Conservation (phyloP, 2,329 filamentous ascomycete genomes). For the Cucurbitaria berberidis region DNA sequence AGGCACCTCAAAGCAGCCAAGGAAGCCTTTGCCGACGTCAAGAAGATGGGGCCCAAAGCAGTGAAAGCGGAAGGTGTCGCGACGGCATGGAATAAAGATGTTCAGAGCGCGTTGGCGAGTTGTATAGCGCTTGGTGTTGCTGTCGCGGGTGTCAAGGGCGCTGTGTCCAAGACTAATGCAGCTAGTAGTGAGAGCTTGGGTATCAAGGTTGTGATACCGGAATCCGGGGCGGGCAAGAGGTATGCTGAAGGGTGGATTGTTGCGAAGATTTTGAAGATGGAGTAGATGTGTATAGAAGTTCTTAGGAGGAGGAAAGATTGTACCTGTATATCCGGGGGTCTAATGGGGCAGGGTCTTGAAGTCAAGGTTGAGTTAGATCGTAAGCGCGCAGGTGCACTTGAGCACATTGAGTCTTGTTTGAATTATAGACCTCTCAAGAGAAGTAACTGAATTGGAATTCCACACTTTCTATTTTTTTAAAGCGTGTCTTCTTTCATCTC, state of each 20-base stretch:
- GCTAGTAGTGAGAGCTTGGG: constrained; percentile 13
- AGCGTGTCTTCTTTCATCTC: too few species aligned
- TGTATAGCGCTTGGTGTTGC: constrained; percentile 44
- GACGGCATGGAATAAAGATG: constrained; percentile 46
- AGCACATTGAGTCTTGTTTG: too few species aligned
- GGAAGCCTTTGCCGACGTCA: constrained; percentile 43
- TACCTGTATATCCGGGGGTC: neutral
- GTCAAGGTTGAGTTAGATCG: too few species aligned
- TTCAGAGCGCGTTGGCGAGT: constrained; percentile 37
- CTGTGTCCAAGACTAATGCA: constrained; percentile 11
- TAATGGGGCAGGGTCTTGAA: too few species aligned
- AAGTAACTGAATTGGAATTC: too few species aligned
- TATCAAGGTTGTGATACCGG: constrained; percentile 47
- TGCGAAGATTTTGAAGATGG: constrained; percentile 46
- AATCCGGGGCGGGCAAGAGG: constrained; percentile 46
- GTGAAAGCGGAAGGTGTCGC: constrained; percentile 47
- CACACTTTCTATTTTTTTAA: too few species aligned
- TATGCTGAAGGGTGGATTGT: constrained; percentile 56
- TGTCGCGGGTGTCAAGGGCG: constrained; percentile 31
- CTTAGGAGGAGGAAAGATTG: neutral
- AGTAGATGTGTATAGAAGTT: neutral
- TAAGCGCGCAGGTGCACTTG: too few species aligned
- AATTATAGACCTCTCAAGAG: too few species aligned
- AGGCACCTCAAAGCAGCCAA: constrained; percentile 42
- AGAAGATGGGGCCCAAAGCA: constrained; percentile 42